Evolutionary conservation across 2,329 filamentous ascomycete species (phyloP), one percentile per base, ranked within the genome.

Genomic region (Orbilia blumenaviensis): DNA sequence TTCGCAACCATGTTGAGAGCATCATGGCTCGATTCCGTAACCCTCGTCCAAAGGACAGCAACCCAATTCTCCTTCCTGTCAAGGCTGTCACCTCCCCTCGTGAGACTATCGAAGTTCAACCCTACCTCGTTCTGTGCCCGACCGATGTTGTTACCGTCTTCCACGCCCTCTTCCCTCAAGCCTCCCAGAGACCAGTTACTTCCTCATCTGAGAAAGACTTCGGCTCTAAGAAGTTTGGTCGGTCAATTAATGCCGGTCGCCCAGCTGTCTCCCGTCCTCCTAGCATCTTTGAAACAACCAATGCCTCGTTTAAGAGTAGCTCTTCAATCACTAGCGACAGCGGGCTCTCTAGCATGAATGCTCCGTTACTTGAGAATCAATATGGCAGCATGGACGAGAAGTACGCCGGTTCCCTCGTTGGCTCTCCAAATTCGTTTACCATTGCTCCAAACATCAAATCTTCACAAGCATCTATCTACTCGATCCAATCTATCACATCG

Each of bases 71-170:
- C 10, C 85, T 92, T 8, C 77, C 79, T 16, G 90, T 90, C 23
- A 88, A 90, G 78, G 91, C 89, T 63, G 89, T 92, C 77, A 90
- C 89, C 4, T 92, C 90, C 2, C 84, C 92, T 9, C 85, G 90
- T 77, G 91, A 93, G 82, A 93, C 91, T n/a, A 87, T 87, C 18
- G 91, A 93, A 82, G 90, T 93, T 8, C 91, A 91, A 80, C 91
- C 90, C 32, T 95, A 93, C 81, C 85, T 96, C 80, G 91, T 94
- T 34, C 84, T 97, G 78, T 92, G 91, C 81, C 89, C 92, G 36
- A 88, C 91, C 42, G 94, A 97, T 82, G 85, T 96, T 78, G 85
- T 91, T 36, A 94, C 92, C 1, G 84, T 96, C 80, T 88, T 96
- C 78, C 92, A 95, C 82, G 90, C 91, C 9, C 87, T 97, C 12